phyloP scores from a whole-genome alignment of 129 eudicot genomes.

The Chrysanthemum seticuspe region DNA sequence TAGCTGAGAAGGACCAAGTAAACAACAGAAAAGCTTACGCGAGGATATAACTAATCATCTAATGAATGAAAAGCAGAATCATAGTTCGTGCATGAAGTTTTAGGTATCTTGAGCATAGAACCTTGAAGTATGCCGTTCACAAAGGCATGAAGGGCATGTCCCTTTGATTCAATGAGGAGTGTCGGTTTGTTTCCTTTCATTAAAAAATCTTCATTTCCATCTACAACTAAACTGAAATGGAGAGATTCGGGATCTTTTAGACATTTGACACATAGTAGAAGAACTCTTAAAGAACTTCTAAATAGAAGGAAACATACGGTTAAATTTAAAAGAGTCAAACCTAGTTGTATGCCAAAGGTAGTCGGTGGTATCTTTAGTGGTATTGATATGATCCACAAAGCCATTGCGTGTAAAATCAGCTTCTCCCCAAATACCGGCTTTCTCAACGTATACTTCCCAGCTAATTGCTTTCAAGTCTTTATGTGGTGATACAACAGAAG shows the following conservation, averaged over 20 bases:
- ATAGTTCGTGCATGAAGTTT: constrained; percentile 16
- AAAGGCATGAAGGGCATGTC: constrained; percentile 87
- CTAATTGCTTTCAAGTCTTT: constrained; percentile 55
- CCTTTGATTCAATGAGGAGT: constrained; percentile 74
- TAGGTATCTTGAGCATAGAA: constrained; percentile 27
- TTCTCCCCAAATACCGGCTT: constrained; percentile 73
- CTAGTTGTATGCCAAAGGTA: constrained; percentile 97
- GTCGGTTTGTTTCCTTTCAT: constrained; percentile 52
- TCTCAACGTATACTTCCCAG: constrained; percentile 80
- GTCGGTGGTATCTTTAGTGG: constrained; percentile 93
- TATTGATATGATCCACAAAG: constrained; percentile 92
- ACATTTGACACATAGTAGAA: not conserved
- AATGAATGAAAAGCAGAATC: constrained; percentile 1
- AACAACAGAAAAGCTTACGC: constrained; percentile 1
- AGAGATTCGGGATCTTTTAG: not conserved
- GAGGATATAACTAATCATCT: not conserved
- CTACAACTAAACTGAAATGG: constrained; percentile 51
- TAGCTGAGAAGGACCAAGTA: constrained; percentile 50
- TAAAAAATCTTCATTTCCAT: constrained; percentile 50
- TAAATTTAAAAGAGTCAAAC: constrained; percentile 30
- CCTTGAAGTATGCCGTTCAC: constrained; percentile 83
- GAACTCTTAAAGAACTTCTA: no score
- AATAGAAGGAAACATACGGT: not conserved
- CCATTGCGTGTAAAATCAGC: constrained; percentile 67
- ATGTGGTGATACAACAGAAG: constrained; percentile 44